Evolutionary conservation across 345 rosid species (phyloP).

Genomic region (Syzygium aqueum): DNA sequence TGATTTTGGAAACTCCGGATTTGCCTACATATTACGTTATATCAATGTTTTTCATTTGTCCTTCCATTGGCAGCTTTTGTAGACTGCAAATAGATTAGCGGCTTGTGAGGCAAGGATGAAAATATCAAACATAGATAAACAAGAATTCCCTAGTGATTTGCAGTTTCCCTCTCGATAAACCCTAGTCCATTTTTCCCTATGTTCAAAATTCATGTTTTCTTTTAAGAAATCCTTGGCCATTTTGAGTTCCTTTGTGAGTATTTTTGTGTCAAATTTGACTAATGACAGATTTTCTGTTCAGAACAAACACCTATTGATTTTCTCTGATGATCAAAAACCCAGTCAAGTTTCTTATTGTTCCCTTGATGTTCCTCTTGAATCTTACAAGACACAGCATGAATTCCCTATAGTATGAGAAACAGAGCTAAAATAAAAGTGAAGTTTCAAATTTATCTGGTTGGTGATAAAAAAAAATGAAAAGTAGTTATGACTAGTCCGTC

Average conservation of each 20-base stretch:
- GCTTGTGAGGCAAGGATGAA: too few species aligned
- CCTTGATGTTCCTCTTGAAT: not conserved
- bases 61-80: too few species aligned
- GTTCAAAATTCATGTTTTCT: not conserved
- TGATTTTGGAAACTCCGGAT: too few species aligned
- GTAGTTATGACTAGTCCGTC: not conserved
- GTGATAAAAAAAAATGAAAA: not conserved
- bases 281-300: too few species aligned
- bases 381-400: not conserved
- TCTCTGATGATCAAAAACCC: rapidly evolving
- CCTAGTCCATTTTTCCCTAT: not conserved
- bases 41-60: too few species aligned
- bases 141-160: too few species aligned
- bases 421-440: not conserved
- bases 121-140: too few species aligned
- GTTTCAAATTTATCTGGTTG: not conserved
- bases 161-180: too few species aligned
- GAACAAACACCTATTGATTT: too few species aligned
- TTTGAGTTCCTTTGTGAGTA: not conserved
- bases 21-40: too few species aligned
- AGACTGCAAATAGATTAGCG: too few species aligned
- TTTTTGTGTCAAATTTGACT: not conserved
- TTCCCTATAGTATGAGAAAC: not conserved
- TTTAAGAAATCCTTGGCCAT: too few species aligned
- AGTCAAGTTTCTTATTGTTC: not conserved